Evolutionary conservation across 768 basidiomycete species (phyloP), one percentile per base, ranked within the genome.

Genomic region (Leccinum subgranulosum): DNA sequence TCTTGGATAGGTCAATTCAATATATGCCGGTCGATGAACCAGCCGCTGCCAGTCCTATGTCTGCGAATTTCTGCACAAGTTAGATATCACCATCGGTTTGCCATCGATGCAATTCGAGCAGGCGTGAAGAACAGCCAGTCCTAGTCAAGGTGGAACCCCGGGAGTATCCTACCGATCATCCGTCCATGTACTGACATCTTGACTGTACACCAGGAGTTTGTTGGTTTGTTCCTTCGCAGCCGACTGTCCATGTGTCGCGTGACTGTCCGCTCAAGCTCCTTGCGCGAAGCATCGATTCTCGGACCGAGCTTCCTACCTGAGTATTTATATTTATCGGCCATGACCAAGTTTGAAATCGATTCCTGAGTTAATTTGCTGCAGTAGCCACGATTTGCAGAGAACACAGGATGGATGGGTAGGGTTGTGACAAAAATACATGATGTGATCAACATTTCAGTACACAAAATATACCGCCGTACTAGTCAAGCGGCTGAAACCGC

Each of bases 401-500:
- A 17, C 4, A 0, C 8, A 39, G 1, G 17, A 39, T 8, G 36
- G n/a, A 10, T 11, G n/a, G 39, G 39, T 41, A 31, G 31, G 12
- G 31, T 2, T 31, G 31, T 31, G 31, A 57, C 17, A 49, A 21
- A 31, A 6, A 39, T 19, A 29, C 9, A 28, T 39, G 9, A 41
- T 27, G 28, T 19, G 29, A 25, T 36, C 27, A 39, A 6, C 23
- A 39, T 51, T 19, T 23, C 23, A 23, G 23, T 23, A 10, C 3
- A 2, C 53, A 27, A 23, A 41, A 33, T 11, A 54, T 2, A 6
- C 23, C 23, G 23, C 7, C 12, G 23, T 28, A 25, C 51, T 14
- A 4, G 55, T 71, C 52, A 69, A 52, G 54, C 41, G 2, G 28
- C 43, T 14, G 53, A 55, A 36, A 66, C 49, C 5, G 66, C 63